Evolutionary conservation across 805 yeast genomes (phyloP), one percentile per base, ranked within the genome.

Genomic region (Ogataea ramenticola): DNA sequence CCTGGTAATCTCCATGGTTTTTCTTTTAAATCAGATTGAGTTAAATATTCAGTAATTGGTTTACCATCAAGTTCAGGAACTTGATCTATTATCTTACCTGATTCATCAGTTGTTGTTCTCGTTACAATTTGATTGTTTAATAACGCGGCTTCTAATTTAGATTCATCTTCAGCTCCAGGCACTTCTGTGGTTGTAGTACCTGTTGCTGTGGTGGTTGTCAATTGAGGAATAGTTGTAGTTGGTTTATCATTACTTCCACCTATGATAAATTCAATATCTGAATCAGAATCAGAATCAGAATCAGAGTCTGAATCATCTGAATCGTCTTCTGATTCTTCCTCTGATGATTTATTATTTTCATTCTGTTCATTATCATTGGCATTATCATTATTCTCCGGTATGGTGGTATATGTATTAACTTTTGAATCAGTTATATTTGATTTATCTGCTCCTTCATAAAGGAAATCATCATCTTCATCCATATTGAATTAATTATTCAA

Each of bases 1-100:
- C 98, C 99, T 1, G 98, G 97, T 50, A 86, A 80, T 59, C 99
- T 77, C 99, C 99, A 93, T 9, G 99, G 99, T 66, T 95, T 95
- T 51, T 89, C 96, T 50, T 86, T 88, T 40, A 90, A 67, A 43
- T 81, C 83, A 47, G 84, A 91, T 11, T 91, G 72, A 47, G 86
- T 83, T 12, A 91, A 72, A 17, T 27, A 37, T 51, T 84, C 80
- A 0, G 96, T 86, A 40, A 93, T 69, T 4, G 96, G 95, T 52
- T 78, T 74, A 3, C 96, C 97, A 42, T 89, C 84, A 47, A 73
- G 74, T 48, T 75, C 79, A 1, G 88, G 95, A 17, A 84, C 80
- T 36, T 76, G 75, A 53, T 85, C 79, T n/a, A 88, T 72, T 16
- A 64, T 57, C 9, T 54, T 57, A 30, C 62, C 52, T 2, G 58